phyloP scores from a whole-genome alignment of 441 rosid genomes.

The Populus trichocarpa region DNA sequence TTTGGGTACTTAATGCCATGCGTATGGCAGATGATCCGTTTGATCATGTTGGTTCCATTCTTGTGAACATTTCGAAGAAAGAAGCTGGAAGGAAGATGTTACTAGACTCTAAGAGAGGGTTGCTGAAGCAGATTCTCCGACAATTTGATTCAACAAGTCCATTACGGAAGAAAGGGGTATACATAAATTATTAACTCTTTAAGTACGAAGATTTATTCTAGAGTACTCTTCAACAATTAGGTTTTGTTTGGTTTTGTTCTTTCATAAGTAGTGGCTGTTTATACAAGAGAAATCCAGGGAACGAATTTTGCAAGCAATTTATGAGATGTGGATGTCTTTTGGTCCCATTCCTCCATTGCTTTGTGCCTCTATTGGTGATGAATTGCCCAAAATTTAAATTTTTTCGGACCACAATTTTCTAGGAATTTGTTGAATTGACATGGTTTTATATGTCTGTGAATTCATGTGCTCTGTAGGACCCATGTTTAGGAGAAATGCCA shows the following conservation, averaged over 20 bases:
- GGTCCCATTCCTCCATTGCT: background rate
- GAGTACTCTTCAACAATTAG: background rate
- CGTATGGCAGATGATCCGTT: conserved; percentile 70
- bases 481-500: too few species aligned
- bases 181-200: conserved; percentile 13
- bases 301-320: background rate
- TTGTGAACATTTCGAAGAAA: conserved; percentile 83
- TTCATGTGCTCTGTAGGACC: too few species aligned
- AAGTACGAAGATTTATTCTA: background rate
- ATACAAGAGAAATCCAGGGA: background rate
- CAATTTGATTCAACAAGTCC: conserved; percentile 69
- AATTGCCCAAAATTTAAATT: background rate
- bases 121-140: conserved; percentile 75
- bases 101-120: conserved; percentile 69
- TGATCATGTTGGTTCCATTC: conserved; percentile 87
- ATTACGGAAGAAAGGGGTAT: conserved; percentile 81
- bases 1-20: conserved; percentile 20
- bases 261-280: background rate
- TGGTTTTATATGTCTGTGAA: background rate
- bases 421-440: background rate
- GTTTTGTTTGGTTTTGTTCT: background rate
- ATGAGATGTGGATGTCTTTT: background rate
- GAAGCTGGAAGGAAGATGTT: conserved; percentile 74
- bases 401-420: background rate
- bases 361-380: background rate